Percentiles rank a stretch among this genome's conserved stretches.
Conservation (phyloP, 495 filamentous ascomycete species). For the Letharia columbiana region DNA sequence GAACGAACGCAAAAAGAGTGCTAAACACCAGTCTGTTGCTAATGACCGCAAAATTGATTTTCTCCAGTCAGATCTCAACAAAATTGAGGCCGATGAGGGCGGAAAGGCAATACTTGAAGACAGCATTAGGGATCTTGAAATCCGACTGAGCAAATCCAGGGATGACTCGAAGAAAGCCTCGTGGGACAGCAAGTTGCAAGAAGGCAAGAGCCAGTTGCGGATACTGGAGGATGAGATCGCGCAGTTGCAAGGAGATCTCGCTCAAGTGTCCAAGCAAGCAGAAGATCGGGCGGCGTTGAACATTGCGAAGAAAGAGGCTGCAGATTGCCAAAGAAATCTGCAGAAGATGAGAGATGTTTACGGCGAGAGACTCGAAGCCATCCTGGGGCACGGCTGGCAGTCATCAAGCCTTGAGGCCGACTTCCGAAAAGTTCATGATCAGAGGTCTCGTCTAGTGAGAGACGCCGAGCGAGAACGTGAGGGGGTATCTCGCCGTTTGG, state of each 20-base stretch:
- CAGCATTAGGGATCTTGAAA: slow-evolving; percentile 59
- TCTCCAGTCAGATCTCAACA: slow-evolving; percentile 57
- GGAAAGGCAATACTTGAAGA: slow-evolving; percentile 64
- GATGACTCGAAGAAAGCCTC: slow-evolving; percentile 49
- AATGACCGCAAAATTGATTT: slow-evolving; percentile 57
- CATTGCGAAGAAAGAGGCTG: slow-evolving; percentile 64
- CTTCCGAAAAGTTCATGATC: slow-evolving; percentile 56
- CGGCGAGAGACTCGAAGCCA: slow-evolving; percentile 52
- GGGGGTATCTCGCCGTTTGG: slow-evolving; percentile 57
- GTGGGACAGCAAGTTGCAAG: slow-evolving; percentile 60
- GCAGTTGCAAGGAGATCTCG: slow-evolving; percentile 62
- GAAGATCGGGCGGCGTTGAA: slow-evolving; percentile 71
- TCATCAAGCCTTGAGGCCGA: slow-evolving; percentile 59
- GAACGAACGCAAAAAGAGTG: slow-evolving; percentile 58
- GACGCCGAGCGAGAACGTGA: slow-evolving; percentile 64
- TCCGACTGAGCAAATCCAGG: slow-evolving; percentile 52
- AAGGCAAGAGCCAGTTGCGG: slow-evolving; percentile 53
- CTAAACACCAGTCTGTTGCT: slow-evolving; percentile 56
- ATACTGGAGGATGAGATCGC: slow-evolving; percentile 59
- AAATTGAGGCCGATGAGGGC: slow-evolving; percentile 75
- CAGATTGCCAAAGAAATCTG: slow-evolving; percentile 59
- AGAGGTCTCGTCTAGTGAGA: slow-evolving; percentile 42
- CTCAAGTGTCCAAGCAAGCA: slow-evolving; percentile 69
- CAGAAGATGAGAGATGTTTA: slow-evolving; percentile 70
- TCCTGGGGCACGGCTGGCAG: slow-evolving; percentile 59